These are phyloP conservation scores for Scheffersomyces titani DNA, from an alignment of 1,139 yeast species.

Conservation along the genomic window DNA sequence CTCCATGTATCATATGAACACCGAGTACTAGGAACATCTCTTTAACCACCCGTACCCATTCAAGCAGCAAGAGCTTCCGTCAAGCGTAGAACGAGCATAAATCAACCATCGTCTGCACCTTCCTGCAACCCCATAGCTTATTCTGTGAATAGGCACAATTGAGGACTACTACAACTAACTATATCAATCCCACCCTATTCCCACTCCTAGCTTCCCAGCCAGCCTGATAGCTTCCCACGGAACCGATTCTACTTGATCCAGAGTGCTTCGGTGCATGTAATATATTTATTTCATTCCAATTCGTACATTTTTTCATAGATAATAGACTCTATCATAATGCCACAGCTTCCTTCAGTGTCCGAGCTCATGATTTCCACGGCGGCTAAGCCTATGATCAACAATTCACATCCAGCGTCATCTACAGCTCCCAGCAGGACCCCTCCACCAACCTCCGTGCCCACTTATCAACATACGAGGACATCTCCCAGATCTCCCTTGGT, in stretches of 20 bases:
- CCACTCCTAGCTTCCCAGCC: background rate
- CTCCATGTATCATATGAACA: background rate
- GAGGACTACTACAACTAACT: background rate
- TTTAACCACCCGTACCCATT: background rate
- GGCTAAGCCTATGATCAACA: background rate
- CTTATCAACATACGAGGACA: constrained; percentile 2
- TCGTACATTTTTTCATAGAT: background rate
- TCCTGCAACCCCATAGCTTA: background rate
- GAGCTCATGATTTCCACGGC: constrained; percentile 26
- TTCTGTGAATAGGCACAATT: background rate
- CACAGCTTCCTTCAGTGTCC: constrained; percentile 39
- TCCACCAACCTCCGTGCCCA: constrained; percentile 9
- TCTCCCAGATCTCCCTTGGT: constrained; percentile 8
- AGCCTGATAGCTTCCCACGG: background rate
- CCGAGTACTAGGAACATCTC: background rate
- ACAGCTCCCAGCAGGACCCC: background rate
- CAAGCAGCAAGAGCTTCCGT: background rate
- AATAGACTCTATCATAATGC: constrained; percentile 17
- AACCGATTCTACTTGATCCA: background rate
- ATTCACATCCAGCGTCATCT: background rate
- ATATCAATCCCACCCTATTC: background rate
- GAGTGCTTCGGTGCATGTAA: background rate
- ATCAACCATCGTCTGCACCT: background rate
- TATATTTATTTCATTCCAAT: background rate
- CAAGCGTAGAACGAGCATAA: background rate